Evolutionary conservation across 2,329 filamentous ascomycete genomes (phyloP), one percentile per base, ranked within the genome.

Genomic region (Cytospora chrysosperma): DNA sequence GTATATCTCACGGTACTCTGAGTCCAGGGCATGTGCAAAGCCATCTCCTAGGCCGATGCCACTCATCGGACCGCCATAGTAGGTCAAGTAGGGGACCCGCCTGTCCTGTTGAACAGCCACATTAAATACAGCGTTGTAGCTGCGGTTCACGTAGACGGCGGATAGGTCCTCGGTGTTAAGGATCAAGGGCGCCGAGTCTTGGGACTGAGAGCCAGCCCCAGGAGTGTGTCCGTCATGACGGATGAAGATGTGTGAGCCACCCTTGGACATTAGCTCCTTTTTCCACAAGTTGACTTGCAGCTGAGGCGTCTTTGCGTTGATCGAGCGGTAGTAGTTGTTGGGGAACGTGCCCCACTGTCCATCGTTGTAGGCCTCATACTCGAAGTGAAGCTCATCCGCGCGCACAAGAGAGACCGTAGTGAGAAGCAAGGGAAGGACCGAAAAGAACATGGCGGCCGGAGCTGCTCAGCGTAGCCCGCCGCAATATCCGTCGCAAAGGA

Each of bases 101-200:
- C 59, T 49, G 30, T 62, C 63, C 3, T 32, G 61, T 53, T 72
- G 70, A 21, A 71, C 68, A n/a, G 65, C 67, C 32, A 74, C 47
- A 32, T 74, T 70, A 67, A 68, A 71, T 7, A 71, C 70, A 54
- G 70, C 61, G 15, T 63, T 67, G 57, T 71, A 75, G n/a, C 58
- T 66, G 62, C 74, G 73, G 49, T 77, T 72, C 60, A 74, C 74
- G 62, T 77, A 77, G 2, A 78, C 72, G 3, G 77, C 72, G 50
- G 73, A 76, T 26, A 78, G 70, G 55, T 77, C 75, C 27, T 68
- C 67, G 26, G 70, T 69, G 57, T 72, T 71, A 56, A 76, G 68
- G 32, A 77, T 76, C 69, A 76, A 72, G 24, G 75, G 75, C 13
- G 72, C 73, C 15, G 70, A 68, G 56, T 65, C 68, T 50, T 47